A percentile compares a stretch with the other conserved stretches of the same genome.
Conservation (phyloP, 306 rosid species). For the Trifolium fragiferum region DNA sequence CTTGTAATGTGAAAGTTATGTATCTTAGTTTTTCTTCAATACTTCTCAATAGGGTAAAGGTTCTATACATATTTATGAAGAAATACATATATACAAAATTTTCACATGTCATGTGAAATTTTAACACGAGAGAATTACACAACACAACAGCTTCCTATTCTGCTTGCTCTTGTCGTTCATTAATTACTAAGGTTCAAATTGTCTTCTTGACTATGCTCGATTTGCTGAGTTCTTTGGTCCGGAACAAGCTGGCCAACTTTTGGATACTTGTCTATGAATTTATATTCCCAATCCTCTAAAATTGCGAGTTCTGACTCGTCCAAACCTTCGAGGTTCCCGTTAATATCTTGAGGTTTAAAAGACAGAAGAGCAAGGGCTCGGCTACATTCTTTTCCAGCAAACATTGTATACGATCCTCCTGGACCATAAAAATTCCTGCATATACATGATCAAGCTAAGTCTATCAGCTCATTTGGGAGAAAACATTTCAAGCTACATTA, state of each 20-base stretch:
- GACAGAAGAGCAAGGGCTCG: conserved; percentile 88
- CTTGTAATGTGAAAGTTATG: not conserved
- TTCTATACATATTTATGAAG: conserved; percentile 3
- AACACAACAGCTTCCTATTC: not conserved
- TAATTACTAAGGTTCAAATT: not conserved
- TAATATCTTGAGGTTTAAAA: conserved; percentile 78
- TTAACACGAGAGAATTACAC: not conserved
- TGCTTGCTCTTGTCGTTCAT: conserved; percentile 35
- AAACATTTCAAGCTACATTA: not conserved
- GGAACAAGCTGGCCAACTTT: conserved; percentile 69
- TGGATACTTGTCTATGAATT: conserved; percentile 77
- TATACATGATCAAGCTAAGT: conserved; percentile 24
- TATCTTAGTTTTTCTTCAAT: not conserved
- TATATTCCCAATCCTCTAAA: conserved; percentile 86
- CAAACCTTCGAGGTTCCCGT: conserved; percentile 75
- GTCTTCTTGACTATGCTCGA: conserved; percentile 41
- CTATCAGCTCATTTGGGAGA: not conserved
- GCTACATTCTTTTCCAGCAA: conserved; percentile 87
- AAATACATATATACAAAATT: not conserved
- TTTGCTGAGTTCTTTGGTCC: conserved; percentile 37
- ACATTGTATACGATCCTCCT: conserved; percentile 80
- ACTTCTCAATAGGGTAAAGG: not conserved
- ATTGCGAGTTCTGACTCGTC: conserved; percentile 69
- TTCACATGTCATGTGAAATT: not conserved
- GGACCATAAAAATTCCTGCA: conserved; percentile 90